Evolutionary conservation across 805 yeast genomes (phyloP).

Genomic region (Maudiozyma bulderi): DNA sequence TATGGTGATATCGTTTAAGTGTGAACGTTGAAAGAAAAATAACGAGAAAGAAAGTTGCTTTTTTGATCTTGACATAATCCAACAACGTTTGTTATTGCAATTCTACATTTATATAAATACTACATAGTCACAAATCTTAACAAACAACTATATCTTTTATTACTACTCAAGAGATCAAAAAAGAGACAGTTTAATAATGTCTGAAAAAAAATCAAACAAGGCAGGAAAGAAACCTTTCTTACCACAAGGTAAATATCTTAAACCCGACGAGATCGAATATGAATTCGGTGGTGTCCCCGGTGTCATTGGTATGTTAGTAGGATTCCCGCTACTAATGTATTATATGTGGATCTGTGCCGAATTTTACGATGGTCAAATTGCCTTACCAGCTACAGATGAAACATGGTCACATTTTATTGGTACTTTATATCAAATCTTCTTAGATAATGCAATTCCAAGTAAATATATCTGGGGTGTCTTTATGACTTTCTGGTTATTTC

Average conservation of each 20-base stretch:
- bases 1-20: no score
- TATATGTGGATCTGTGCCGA: conserved; percentile 91
- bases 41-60: no score
- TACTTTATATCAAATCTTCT: conserved; percentile 37
- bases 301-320: conserved; percentile 81
- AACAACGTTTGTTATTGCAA: no score
- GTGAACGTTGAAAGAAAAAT: no score
- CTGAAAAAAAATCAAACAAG: neutral
- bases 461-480: conserved; percentile 59
- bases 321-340: conserved; percentile 90
- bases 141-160: neutral
- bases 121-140: no score
- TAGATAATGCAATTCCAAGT: conserved; percentile 50
- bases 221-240: conserved; percentile 11
- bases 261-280: conserved; percentile 52
- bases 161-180: neutral
- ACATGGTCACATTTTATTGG: conserved; percentile 41
- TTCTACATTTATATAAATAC: no score
- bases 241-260: conserved; percentile 33
- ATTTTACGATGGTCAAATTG: conserved; percentile 65
- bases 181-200: neutral
- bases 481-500: conserved; percentile 56
- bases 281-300: conserved; percentile 95
- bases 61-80: no score
- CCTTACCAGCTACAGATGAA: conserved; percentile 57